phyloP scores from a whole-genome alignment of 148 eudicot genomes.

The Rhododendron mucronatum region DNA sequence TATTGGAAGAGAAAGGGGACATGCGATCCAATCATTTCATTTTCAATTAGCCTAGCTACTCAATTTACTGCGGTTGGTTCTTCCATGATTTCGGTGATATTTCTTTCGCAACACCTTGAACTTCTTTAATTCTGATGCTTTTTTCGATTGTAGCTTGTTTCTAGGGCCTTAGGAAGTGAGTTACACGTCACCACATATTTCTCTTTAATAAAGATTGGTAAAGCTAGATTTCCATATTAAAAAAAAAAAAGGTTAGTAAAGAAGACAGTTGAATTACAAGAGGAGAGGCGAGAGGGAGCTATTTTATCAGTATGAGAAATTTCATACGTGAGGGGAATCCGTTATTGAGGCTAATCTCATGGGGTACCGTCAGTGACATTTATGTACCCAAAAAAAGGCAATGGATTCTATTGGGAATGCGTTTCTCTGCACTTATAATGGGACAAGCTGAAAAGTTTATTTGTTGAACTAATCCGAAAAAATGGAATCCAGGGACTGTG shows the following conservation, averaged over 20 bases:
- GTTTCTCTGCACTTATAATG: no score
- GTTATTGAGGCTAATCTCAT: no score
- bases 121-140: not conserved
- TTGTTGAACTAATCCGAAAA: no score
- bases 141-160: not conserved
- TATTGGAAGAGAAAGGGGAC: not conserved
- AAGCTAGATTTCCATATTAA: not conserved
- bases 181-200: not conserved
- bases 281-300: not conserved
- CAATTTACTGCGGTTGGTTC: not conserved
- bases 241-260: no score
- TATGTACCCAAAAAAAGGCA: no score
- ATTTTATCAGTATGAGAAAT: no score
- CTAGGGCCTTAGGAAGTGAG: not conserved
- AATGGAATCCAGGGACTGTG: no score
- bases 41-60: not conserved
- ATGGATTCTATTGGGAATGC: no score
- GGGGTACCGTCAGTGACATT: no score
- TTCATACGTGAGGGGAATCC: no score
- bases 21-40: not conserved
- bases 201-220: not conserved
- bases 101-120: no score
- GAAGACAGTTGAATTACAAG: not conserved
- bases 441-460: no score
- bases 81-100: not conserved